Evolutionary conservation across 169 alveolate species (phyloP), one percentile per base, ranked within the genome.

Genomic region (Theileria parva): DNA sequence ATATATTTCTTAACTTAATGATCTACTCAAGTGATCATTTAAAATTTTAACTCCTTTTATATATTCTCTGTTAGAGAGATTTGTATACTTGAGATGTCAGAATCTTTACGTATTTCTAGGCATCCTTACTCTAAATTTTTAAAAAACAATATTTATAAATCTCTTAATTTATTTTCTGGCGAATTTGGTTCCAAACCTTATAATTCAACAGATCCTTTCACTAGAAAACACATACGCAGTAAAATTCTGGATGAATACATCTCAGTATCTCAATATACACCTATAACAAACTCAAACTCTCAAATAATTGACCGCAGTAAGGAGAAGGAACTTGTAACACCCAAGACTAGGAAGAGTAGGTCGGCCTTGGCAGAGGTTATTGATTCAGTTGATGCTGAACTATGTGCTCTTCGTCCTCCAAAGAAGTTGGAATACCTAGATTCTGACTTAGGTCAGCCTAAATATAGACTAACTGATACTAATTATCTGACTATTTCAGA

Each of bases 101-200:
- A 68, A 50, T 51, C 77, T 28, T n/a, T 23, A 17, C 77, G 11
- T 44, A 32, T 51, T 17, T 3, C 9, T n/a, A 25, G 64, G 2
- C 77, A 68, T 68, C 77, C 77, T 3, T 51, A 68, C 34, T 68
- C 64, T 23, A 68, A 64, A 1, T 73, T 70, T 12, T 74, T 83
- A 51, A 65, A 81, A 34, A 34, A 28, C 32, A 76, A 61, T 70
- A 13, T 83, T 21, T 69, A 83, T 70, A 83, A 83, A 55, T 67
- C 89, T 57, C 79, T 83, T 21, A 83, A 83, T 51, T n/a, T 83
- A 48, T 83, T 83, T 55, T 86, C 89, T 6, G 89, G 89, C 0
- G 85, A 83, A 70, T 76, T 32, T 44, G 86, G 73, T 0, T 34
- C 86, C 0, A 71, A 55, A 19, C 80, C 86, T 27, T 83, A 37